Conservation (phyloP, 2,329 filamentous ascomycete species). For the Juglanconis sp. region DNA sequence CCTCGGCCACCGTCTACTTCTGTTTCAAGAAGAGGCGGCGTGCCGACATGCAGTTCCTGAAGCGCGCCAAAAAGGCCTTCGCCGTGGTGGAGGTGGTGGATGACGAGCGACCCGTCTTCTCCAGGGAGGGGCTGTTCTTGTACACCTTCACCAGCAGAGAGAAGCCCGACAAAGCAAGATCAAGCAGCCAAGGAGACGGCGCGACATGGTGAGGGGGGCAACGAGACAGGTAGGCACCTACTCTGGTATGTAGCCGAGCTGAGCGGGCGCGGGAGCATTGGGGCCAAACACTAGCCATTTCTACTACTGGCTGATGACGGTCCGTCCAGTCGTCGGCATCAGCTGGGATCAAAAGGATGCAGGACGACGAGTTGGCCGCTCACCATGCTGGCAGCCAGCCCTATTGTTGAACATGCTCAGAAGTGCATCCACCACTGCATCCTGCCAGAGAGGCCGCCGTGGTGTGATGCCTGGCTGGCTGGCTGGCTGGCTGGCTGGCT, state of each 20-base stretch:
- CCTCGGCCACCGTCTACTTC: conserved; percentile 66
- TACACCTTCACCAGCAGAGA: conserved; percentile 50
- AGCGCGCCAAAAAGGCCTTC: conserved; percentile 66
- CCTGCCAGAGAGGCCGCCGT: background rate
- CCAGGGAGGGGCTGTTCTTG: conserved; percentile 57
- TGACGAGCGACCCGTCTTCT: conserved; percentile 56
- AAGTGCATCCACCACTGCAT: background rate
- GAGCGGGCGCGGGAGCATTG: background rate
- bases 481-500: too few relatives aligned
- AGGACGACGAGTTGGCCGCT: too few relatives aligned
- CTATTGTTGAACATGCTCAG: background rate
- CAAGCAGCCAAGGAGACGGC: conserved; percentile 3
- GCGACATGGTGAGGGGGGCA: background rate
- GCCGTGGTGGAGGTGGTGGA: conserved; percentile 59
- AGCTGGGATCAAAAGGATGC: too few relatives aligned
- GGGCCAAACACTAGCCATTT: background rate
- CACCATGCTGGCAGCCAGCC: background rate
- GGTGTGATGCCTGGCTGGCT: background rate
- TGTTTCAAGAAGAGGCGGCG: conserved; percentile 92
- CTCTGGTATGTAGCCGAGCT: background rate
- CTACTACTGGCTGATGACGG: too few relatives aligned
- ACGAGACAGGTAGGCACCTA: too few relatives aligned
- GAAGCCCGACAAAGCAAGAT: background rate
- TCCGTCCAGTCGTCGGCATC: too few relatives aligned
- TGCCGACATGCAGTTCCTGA: conserved; percentile 74